phyloP scores from a whole-genome alignment of 2,329 filamentous ascomycete species.

The Apiospora sp. region DNA sequence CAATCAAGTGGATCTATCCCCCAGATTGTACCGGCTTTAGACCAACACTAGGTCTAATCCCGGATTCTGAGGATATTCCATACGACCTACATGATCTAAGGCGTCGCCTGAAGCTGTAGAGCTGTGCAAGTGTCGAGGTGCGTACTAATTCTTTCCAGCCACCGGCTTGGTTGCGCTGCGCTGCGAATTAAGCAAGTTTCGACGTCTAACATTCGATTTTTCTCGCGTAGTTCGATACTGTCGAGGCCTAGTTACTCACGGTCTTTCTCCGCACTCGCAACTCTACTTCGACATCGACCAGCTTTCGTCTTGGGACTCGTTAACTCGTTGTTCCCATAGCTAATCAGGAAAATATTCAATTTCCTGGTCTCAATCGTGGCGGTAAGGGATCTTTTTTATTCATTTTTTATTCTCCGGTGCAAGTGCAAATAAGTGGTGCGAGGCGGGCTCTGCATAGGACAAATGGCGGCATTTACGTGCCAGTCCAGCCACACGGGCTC shows the following conservation, averaged over 20 bases:
- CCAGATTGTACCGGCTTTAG: constrained; percentile 43
- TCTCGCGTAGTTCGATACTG: constrained; percentile 52
- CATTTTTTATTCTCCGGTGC: constrained; percentile 19
- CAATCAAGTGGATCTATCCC: constrained; percentile 42
- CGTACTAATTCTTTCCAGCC: constrained; percentile 28
- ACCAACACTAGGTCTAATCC: constrained; percentile 43
- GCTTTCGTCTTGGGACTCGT: constrained; percentile 65
- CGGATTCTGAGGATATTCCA: constrained; percentile 43
- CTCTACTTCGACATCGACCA: constrained; percentile 51
- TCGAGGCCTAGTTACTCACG: constrained; percentile 45
- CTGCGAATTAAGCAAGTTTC: constrained; percentile 32
- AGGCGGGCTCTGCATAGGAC: not conserved
- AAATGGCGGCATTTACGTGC: not conserved
- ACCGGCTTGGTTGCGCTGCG: not conserved
- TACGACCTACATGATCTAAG: constrained; percentile 45
- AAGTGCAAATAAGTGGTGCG: not conserved
- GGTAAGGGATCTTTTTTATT: constrained; percentile 55
- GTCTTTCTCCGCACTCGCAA: constrained; percentile 50
- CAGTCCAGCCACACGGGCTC: constrained; percentile 5
- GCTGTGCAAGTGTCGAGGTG: constrained; percentile 47
- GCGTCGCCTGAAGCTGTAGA: constrained; percentile 39
- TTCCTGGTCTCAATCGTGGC: constrained; percentile 56
- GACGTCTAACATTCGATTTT: constrained; percentile 39
- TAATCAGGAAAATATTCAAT: constrained; percentile 58
- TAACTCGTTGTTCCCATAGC: constrained; percentile 69